Base-by-base conservation (phyloP, 768 basidiomycete species). In the Exsudoporus frostii region DNA sequence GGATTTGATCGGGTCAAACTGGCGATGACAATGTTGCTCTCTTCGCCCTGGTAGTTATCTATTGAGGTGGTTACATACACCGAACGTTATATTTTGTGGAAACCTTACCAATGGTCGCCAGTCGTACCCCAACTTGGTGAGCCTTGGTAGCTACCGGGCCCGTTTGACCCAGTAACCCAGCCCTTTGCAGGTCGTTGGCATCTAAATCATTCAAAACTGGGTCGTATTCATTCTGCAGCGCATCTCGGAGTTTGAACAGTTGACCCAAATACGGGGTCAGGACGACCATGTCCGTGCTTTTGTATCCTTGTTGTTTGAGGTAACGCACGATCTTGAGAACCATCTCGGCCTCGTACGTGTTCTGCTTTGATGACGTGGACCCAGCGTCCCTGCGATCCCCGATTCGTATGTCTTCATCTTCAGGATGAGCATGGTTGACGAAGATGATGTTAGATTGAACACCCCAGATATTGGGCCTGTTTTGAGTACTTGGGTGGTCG, bases 1-100 rank as follows among this genome's bases (percentile, higher is more conserved):
- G 70, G 15, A 55, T 89, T 88, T 61, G 85, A 86, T 36, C 87
- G 68, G 0, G 83, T 85, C 22, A 89, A 64, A 14, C 79, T 82
- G 20, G 75, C 74, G 19, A 89, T 74, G 39, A 89, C 83, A 36
- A 89, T 82, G 29, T 88, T 76, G 37, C 83, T 82, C 64, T 88
- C 86, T 59, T 89, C 87, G 10, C 86, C 86, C 59, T 89, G 86
- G 56, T 87, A 89, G 59, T 89, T 89, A 55, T 89, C 87, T 88
- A 50, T 14, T 25, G 5, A 27, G 15, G 19, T 10, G 19, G 47
- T 57, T 27, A 42, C 4, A 48, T 17, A 9, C 30, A n/a, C 33
- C 8, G 6, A 9, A 24, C 6, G 1, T 15, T 3, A 42, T 24
- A 17, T 7, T n/a, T 7, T 27, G 8, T 11, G 17, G 25, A 33